Evolutionary conservation across 306 rosid genomes (phyloP).

Genomic region (Prunus mongolica): DNA sequence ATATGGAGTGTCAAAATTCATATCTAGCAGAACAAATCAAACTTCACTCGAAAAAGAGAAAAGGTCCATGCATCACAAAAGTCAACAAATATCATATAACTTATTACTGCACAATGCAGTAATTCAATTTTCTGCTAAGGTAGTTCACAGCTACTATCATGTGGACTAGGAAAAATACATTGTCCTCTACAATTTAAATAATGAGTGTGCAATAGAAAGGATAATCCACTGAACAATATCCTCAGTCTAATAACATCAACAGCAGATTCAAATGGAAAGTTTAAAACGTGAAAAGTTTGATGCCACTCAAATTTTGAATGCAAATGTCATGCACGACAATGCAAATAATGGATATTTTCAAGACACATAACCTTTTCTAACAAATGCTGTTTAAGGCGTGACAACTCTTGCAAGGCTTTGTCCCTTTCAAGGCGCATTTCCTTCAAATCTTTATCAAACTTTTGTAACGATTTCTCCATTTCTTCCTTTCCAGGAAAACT

Average conservation of each 20-base stretch:
- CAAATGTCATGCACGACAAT: neutral
- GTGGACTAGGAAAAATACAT: neutral
- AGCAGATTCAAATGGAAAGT: neutral
- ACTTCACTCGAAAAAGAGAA: neutral
- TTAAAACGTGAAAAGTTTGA: neutral
- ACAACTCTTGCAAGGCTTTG: slow-evolving; percentile 67
- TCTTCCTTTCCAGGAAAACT: slow-evolving; percentile 71
- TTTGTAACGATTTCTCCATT: slow-evolving; percentile 63
- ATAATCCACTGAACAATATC: neutral
- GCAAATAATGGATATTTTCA: neutral
- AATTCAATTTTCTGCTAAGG: neutral
- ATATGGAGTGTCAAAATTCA: neutral
- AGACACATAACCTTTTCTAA: slow-evolving; percentile 70
- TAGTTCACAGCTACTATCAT: neutral
- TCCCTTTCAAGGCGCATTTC: slow-evolving; percentile 70
- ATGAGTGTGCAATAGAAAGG: neutral
- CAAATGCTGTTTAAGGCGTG: slow-evolving; percentile 96
- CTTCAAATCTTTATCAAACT: slow-evolving; percentile 60
- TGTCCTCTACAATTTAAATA: neutral
- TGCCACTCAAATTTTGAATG: neutral
- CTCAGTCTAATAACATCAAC: neutral
- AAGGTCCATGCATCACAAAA: neutral
- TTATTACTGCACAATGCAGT: neutral
- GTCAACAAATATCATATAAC: neutral
- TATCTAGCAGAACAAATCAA: neutral